Base-by-base conservation (phyloP, 805 yeast genomes). In the Metschnikowia henanensis region DNA sequence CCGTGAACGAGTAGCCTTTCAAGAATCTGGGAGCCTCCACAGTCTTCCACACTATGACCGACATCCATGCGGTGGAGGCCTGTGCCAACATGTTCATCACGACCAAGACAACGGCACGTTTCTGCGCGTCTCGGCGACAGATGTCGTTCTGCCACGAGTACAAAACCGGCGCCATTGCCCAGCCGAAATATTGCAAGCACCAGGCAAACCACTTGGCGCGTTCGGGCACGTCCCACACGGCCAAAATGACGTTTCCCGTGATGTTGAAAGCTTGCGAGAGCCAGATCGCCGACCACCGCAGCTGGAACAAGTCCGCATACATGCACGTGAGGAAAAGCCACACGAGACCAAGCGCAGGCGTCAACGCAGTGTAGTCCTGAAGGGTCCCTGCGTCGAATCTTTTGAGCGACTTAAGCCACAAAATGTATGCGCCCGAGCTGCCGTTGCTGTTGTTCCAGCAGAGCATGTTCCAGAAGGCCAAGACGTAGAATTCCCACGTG, bases 121-220 rank as follows among this genome's bases (percentile, higher is more conserved):
- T 70, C 46, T 79, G 75, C 12, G 78, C 77, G 56, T 80, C 83
- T 45, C 75, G 66, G 48, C 87, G 68, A 46, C 80, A 66, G 41
- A 80, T 73, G 60, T 80, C 86, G 53, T 75, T 75, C 43, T 76
- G 76, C 68, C 77, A 73, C 1, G 83, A 73, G 68, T 80, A 77
- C 37, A 80, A 61, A 36, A 81, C 81, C 0, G 86, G 82, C 2
- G 84, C 80, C 59, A 77, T 77, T 15, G 85, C 77, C 74, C 83
- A 81, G 12, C 81, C 77, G 59, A 79, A 78, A 55, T 80, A 81
- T 17, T 77, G 79, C 37, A 76, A 68, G 54, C 80, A 68, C 58
- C 77, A 81, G 0, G 81, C 87, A 65, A 73, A 79, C 85, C 86
- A 80, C 60, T 81, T 80, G 13, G 85, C 80, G n/a, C 67, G 46